Evolutionary conservation across 164 flowering plant species (phyloP).

Genomic region (Tetracentron sinense): DNA sequence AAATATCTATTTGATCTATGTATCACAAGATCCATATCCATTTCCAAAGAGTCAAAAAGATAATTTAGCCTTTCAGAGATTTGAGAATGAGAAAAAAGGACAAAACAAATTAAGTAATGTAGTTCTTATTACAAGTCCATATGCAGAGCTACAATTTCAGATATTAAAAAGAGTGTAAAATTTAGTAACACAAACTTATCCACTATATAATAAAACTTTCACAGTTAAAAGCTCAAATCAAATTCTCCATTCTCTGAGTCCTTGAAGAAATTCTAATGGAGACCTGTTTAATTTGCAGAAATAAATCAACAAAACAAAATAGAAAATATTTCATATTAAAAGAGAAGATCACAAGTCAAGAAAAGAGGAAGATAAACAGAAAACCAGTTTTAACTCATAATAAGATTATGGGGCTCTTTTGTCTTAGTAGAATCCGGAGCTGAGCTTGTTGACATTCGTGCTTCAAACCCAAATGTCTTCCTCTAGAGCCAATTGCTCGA

Average conservation of each 20-base stretch:
- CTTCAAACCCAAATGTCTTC: conserved; percentile 52
- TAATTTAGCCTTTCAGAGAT: too few species aligned
- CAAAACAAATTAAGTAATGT: too few species aligned
- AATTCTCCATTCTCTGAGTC: background rate
- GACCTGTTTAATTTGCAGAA: background rate
- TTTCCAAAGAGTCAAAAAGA: too few species aligned
- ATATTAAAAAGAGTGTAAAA: background rate
- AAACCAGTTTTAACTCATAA: conserved; percentile 29
- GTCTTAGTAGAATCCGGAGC: conserved; percentile 56
- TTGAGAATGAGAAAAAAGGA: too few species aligned
- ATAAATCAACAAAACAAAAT: background rate
- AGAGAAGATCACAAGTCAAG: background rate
- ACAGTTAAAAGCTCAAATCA: background rate
- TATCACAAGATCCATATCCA: too few species aligned
- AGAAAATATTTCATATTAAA: background rate
- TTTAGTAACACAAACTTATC: background rate
- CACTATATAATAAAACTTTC: too few species aligned
- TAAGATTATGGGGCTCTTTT: conserved; percentile 41
- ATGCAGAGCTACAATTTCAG: background rate
- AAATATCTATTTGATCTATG: too few species aligned
- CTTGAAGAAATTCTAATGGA: background rate
- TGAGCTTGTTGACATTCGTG: conserved; percentile 77
- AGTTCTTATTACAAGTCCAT: too few species aligned
- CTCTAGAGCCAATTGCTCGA: conserved; percentile 53
- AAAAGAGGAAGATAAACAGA: background rate